These are phyloP conservation scores for Metschnikowia henanensis DNA, from an alignment of 805 yeast species.

Conservation along the genomic window DNA sequence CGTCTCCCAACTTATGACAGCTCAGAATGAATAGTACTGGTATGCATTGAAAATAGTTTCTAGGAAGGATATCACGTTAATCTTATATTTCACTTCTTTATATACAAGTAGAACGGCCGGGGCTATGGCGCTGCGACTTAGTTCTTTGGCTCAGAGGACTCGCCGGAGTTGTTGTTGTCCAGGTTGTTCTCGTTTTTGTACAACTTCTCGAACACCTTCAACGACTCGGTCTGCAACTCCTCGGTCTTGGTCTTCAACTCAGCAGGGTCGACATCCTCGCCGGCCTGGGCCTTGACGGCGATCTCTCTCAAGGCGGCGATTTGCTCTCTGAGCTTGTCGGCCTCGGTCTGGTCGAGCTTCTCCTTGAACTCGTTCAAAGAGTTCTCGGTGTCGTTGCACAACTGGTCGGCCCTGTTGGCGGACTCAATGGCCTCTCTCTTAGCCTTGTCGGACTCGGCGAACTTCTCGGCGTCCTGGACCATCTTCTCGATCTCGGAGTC, in stretches of 20 bases:
- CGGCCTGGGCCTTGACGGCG: conserved; percentile 63
- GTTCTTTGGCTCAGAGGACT: conserved; percentile 30
- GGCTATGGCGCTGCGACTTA: conserved; percentile 11
- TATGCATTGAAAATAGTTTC: not conserved
- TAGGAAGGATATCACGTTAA: not conserved
- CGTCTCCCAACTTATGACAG: too few relatives aligned
- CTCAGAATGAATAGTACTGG: too few relatives aligned
- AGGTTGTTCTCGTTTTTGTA: conserved; percentile 26
- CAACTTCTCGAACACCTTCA: conserved; percentile 75
- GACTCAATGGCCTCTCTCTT: conserved; percentile 80
- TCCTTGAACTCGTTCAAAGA: conserved; percentile 50
- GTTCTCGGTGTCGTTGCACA: conserved; percentile 55
- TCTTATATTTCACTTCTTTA: conserved; percentile 13
- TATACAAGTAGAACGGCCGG: conserved; percentile 17
- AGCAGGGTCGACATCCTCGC: conserved; percentile 60
- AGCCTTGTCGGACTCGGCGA: conserved; percentile 84
- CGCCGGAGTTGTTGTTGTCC: conserved; percentile 21
- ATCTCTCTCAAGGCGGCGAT: conserved; percentile 49
- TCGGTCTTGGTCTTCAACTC: conserved; percentile 73
- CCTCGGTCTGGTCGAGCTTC: conserved; percentile 45
- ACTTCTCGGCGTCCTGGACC: conserved; percentile 89
- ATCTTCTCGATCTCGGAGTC: conserved; percentile 88
- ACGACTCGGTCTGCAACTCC: conserved; percentile 70
- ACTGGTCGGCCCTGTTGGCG: conserved; percentile 83
- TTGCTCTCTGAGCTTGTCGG: conserved; percentile 41